phyloP scores from a whole-genome alignment of 2,329 filamentous ascomycete genomes.

The Beauveria rudraprayagi region DNA sequence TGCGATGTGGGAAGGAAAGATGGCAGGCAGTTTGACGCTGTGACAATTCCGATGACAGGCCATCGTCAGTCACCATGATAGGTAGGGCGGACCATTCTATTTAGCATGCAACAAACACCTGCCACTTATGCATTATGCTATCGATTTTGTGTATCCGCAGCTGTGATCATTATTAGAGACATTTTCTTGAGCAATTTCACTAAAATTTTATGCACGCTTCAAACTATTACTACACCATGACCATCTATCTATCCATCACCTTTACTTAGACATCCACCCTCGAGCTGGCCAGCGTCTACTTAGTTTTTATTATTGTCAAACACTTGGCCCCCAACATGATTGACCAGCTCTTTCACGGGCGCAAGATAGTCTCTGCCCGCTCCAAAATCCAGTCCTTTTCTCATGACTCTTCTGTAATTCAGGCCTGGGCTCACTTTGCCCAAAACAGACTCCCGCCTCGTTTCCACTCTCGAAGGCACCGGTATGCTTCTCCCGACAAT shows the following conservation, averaged over 20 bases:
- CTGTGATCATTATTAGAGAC: too few relatives aligned
- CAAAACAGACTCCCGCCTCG: conserved; percentile 40
- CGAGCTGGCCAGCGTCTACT: neutral
- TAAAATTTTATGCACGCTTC: too few relatives aligned
- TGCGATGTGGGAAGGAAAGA: neutral
- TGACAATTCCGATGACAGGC: neutral
- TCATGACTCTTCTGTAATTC: conserved; percentile 47
- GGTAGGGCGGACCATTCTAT: too few relatives aligned
- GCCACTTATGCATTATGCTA: too few relatives aligned
- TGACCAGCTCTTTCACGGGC: conserved; percentile 42
- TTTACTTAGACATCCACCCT: neutral
- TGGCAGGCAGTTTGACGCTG: neutral
- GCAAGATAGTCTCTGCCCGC: conserved; percentile 31
- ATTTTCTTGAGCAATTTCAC: too few relatives aligned
- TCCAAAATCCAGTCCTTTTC: conserved; percentile 44
- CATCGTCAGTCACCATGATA: neutral
- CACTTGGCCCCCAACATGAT: conserved; percentile 38
- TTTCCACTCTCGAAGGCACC: conserved; percentile 45
- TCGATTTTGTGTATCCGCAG: too few relatives aligned
- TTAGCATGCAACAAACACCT: too few relatives aligned
- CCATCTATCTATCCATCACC: neutral
- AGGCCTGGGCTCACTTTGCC: conserved; percentile 46
- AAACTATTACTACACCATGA: too few relatives aligned
- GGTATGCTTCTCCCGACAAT: conserved; percentile 46
- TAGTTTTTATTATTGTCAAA: conserved; percentile 34